phyloP scores from a whole-genome alignment of 176 grass and related monocot genomes.

The Guadua angustifolia region DNA sequence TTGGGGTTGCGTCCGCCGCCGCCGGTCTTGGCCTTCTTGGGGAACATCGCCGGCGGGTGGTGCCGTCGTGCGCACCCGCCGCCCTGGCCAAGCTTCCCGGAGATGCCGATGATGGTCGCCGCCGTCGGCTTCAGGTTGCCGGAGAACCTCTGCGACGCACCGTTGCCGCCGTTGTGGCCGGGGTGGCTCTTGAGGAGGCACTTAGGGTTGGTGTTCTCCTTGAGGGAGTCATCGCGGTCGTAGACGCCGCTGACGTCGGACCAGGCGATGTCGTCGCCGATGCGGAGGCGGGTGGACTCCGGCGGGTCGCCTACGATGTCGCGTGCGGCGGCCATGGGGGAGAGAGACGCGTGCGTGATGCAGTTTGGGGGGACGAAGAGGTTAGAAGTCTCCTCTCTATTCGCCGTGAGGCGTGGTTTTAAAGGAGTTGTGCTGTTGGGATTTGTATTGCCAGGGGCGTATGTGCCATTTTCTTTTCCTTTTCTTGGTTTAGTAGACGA shows the following conservation, averaged over 20 bases:
- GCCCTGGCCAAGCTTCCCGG: constrained; percentile 52
- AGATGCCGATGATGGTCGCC: constrained; percentile 61
- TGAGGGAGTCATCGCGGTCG: constrained; percentile 86
- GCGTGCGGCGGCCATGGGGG: constrained; percentile 28
- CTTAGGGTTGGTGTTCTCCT: constrained; percentile 95
- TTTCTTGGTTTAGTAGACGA: background rate
- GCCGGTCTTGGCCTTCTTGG: constrained; percentile 54
- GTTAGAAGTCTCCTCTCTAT: background rate
- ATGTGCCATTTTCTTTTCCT: background rate
- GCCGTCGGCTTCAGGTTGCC: constrained; percentile 66
- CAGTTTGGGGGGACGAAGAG: background rate
- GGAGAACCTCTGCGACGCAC: constrained; percentile 68
- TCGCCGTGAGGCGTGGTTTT: constrained; percentile 32
- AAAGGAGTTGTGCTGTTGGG: background rate
- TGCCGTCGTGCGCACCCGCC: constrained; percentile 33
- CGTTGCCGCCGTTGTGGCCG: background rate
- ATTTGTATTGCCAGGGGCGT: too few relatives aligned
- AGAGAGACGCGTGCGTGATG: too few relatives aligned
- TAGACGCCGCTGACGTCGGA: constrained; percentile 63
- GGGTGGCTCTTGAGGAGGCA: constrained; percentile 50
- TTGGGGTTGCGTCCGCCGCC: constrained; percentile 57
- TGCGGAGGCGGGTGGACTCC: constrained; percentile 45
- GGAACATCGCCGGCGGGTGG: constrained; percentile 62
- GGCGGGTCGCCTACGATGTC: constrained; percentile 35
- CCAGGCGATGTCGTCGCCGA: constrained; percentile 67